A percentile compares a stretch with the other conserved stretches of the same genome.
These are phyloP conservation scores for Botryobasidium botryosum DNA, from an alignment of 768 basidiomycete genomes.

Conservation along the genomic window DNA sequence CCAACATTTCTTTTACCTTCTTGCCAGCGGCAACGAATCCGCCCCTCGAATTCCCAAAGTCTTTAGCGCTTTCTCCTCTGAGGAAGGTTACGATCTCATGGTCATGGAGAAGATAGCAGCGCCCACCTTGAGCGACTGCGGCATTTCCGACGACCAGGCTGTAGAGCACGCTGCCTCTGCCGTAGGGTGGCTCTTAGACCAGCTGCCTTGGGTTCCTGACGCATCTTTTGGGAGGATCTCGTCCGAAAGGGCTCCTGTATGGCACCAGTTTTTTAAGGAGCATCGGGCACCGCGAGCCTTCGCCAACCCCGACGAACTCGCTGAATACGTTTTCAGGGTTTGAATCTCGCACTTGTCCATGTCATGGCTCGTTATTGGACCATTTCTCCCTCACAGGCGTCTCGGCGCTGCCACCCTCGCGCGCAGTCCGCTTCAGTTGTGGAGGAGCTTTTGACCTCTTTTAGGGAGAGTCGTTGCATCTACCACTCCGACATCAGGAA, in stretches of 20 bases:
- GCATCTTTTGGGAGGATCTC: slow-evolving; percentile 3
- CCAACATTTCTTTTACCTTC: neutral
- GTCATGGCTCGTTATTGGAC: neutral
- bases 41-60: slow-evolving; percentile 1
- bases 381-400: slow-evolving; percentile 1
- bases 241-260: neutral
- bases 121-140: slow-evolving; percentile 2
- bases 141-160: slow-evolving; percentile 2
- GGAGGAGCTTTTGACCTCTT: neutral
- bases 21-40: neutral
- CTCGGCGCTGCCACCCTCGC: neutral
- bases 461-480: neutral
- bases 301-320: neutral
- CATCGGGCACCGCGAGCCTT: slow-evolving; percentile 3
- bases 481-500: neutral
- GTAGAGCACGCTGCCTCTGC: neutral
- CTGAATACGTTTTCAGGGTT: neutral
- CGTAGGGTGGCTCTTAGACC: slow-evolving; percentile 2
- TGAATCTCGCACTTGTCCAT: neutral
- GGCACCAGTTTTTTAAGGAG: slow-evolving; percentile 5
- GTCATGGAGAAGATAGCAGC: neutral
- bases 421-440: neutral
- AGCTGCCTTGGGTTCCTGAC: slow-evolving; percentile 4
- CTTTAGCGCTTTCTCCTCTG: neutral
- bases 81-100: neutral